Conservation (phyloP, 352 stramenopile species). For the Phytophthora ohioensis region DNA sequence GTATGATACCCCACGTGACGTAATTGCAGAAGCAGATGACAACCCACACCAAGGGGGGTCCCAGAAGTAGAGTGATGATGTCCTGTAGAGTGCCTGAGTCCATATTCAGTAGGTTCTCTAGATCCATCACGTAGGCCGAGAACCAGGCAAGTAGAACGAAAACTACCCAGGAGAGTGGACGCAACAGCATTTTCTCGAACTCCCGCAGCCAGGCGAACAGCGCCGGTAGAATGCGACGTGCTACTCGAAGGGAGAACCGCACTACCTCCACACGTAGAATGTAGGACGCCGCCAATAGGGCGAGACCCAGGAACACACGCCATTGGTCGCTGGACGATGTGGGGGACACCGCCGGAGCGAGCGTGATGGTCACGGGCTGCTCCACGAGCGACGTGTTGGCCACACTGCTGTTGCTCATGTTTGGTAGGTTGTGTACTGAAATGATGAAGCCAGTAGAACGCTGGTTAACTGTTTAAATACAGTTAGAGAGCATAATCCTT, state of each 20-base stretch:
- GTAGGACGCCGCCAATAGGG: constrained; percentile 72
- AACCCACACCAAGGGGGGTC: constrained; percentile 81
- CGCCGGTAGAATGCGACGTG: constrained; percentile 63
- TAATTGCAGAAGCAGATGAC: constrained; percentile 88
- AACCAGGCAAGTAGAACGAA: constrained; percentile 84
- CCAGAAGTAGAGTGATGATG: constrained; percentile 70
- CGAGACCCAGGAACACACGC: constrained; percentile 78
- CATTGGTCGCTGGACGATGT: constrained; percentile 67
- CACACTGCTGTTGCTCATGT: constrained; percentile 26
- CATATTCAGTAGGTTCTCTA: constrained; percentile 53
- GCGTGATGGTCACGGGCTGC: constrained; percentile 24
- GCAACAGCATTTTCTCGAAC: constrained; percentile 85
- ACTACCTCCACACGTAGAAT: constrained; percentile 83
- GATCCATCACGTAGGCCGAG: constrained; percentile 71
- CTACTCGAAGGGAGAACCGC: constrained; percentile 75
- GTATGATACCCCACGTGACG: constrained; percentile 84
- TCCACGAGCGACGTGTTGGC: constrained; percentile 21
- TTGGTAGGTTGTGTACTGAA: neutral
- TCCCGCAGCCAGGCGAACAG: constrained; percentile 81
- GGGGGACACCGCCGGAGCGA: constrained; percentile 1
- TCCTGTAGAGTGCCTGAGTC: constrained; percentile 52
- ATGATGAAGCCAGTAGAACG: neutral
- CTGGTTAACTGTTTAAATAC: too few species aligned
- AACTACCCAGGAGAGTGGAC: constrained; percentile 82
- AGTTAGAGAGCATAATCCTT: too few species aligned